Evolutionary conservation across 192 early-diverging fungal genomes (phyloP), one percentile per base, ranked within the genome.

Genomic region (Linnemannia hyalina): DNA sequence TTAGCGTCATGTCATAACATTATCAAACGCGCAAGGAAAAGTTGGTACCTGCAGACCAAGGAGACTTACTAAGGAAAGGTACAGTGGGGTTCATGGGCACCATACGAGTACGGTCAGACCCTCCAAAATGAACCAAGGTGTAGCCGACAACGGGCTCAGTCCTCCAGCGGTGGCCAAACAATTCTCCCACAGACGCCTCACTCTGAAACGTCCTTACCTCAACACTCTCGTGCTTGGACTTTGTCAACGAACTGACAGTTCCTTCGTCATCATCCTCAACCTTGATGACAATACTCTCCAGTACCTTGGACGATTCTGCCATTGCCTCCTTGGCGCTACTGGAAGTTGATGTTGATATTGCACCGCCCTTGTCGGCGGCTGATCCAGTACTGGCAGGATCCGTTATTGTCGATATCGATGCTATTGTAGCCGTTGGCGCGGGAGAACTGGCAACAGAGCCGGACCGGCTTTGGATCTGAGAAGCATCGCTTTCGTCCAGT

Each of bases 1-100:
- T 60, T 63, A 36, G 20, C 7, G 32, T 44, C 57, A 68, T 9
- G 26, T 20, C 20, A 38, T 73, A n/a, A 42, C 5, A 55, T 13
- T 13, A 47, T 32, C 40, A 36, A 26, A 23, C 1, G 44, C n/a
- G 60, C 13, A 70, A 52, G 0, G 36, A 68, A 15, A 10, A 47
- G 46, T 10, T 22, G 18, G 10, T 22, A 20, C 49, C 49, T 52
- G 5, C 49, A 52, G 9, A 29, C 15, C 63, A 47, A 32, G 46
- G 23, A 35, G 40, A 68, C 83, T 80, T 85, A 85, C 83, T 80
- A 18, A 85, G 73, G 26, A 79, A 85, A 15, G 83, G 83, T 15
- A 85, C 83, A 4, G 83, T 85, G 36, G 83, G 83, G 47, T 85
- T 85, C 83, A 85, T 85, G 15, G 83, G 83, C 22, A 85, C 83